Percentiles rank a stretch among this genome's conserved stretches.
Evolutionary conservation across 139 green algal species (phyloP).

Genomic region (Nannochloris sp.): DNA sequence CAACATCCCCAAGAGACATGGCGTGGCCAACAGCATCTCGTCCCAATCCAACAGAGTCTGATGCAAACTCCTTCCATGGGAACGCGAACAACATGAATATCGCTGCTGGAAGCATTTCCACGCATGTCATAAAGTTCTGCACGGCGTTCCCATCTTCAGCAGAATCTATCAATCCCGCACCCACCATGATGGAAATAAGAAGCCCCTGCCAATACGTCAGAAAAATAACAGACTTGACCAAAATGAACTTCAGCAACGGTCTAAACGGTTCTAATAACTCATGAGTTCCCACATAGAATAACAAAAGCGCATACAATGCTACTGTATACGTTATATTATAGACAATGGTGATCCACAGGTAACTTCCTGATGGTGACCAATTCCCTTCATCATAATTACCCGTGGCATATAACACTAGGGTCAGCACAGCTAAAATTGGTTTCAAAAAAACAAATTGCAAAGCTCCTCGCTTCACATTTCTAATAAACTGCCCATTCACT

Average conservation of each 20-base stretch:
- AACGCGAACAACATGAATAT: conserved; percentile 82
- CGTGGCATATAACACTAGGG: conserved; percentile 64
- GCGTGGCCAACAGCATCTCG: conserved; percentile 54
- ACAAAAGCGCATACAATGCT: conserved; percentile 81
- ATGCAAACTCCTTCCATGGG: conserved; percentile 66
- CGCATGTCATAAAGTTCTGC: conserved; percentile 88
- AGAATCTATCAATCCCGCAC: conserved; percentile 34
- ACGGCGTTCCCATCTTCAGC: conserved; percentile 62
- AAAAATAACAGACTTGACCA: conserved; percentile 96
- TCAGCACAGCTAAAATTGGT: conserved; percentile 74
- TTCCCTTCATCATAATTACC: conserved; percentile 73
- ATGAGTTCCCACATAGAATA: conserved; percentile 91
- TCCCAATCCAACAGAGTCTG: conserved; percentile 13
- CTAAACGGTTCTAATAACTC: conserved; percentile 87
- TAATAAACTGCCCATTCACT: conserved; percentile 76
- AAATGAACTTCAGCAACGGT: conserved; percentile 87
- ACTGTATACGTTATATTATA: conserved; percentile 93
- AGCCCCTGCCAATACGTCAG: conserved; percentile 94
- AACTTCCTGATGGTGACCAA: conserved; percentile 57
- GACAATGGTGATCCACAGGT: conserved; percentile 75
- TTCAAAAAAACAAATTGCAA: conserved; percentile 97
- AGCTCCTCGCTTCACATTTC: conserved; percentile 73
- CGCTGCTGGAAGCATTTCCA: conserved; percentile 86
- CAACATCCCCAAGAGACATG: conserved; percentile 64
- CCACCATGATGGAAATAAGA: conserved; percentile 50